Evolutionary conservation across 768 basidiomycete genomes (phyloP), one percentile per base, ranked within the genome.

Genomic region (Boletus rufocinnamomeus): DNA sequence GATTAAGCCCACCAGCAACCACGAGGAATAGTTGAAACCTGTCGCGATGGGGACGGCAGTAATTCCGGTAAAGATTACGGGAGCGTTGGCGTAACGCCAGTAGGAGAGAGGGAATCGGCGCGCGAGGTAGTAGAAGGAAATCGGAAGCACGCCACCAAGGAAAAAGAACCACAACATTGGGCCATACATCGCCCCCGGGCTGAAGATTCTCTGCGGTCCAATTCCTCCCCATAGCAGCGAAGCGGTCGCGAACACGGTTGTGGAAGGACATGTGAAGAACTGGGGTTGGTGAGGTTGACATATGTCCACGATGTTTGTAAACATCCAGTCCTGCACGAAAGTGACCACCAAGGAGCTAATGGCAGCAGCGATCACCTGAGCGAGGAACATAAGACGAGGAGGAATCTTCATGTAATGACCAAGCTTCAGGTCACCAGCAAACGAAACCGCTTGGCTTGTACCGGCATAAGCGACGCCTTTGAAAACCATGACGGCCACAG

Each of bases 361-460:
- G 34, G 83, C 52, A 6, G 83, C 80, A 9, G 91, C 79, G 48
- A 87, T 70, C 55, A 86, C 74, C 67, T 93, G 91, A 30, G 83
- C 75, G 23, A 66, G 37, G 76, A 95, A 95, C 82, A 92, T 90
- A 62, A 84, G 76, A 57, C 89, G 84, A 47, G 92, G 93, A 8
- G 91, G 90, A 46, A 95, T 78, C 78, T 95, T 94, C 88, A 91
- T 90, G 75, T 94, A 94, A 70, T 93, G 90, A 25, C 89, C 92
- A 45, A 93, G 82, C 75, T 95, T 95, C 66, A 94, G 77, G 68
- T 91, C 87, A 30, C 84, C 84, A 17, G 85, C 77, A 66, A 91
- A 93, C 27, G 77, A 74, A 54, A 89, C 74, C 0, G 86, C 85
- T 69, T 93, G 89, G 55, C 73, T 74, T 27, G 82, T 80, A 8